phyloP scores from a whole-genome alignment of 2,329 filamentous ascomycete genomes.

The Cladosporium sphaerospermum region DNA sequence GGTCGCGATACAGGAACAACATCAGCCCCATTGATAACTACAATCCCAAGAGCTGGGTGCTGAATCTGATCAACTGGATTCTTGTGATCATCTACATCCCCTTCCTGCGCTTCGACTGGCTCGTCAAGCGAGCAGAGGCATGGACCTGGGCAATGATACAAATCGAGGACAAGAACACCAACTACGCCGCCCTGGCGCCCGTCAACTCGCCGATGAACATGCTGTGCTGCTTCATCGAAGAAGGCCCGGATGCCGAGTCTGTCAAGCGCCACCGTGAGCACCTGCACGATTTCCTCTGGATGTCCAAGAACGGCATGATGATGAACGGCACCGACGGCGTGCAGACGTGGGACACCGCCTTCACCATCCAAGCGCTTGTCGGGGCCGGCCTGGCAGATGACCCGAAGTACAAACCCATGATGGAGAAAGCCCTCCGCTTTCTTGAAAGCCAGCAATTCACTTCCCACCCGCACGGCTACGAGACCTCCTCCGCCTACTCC shows the following conservation, averaged over 20 bases:
- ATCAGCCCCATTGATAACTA: conserved; percentile 81
- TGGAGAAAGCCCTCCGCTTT: conserved; percentile 74
- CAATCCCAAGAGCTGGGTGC: conserved; percentile 79
- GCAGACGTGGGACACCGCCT: conserved; percentile 93
- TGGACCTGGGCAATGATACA: conserved; percentile 79
- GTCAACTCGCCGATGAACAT: conserved; percentile 89
- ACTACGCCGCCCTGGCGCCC: conserved; percentile 77
- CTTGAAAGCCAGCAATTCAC: conserved; percentile 87
- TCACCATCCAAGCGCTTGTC: conserved; percentile 74
- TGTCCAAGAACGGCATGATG: conserved; percentile 87
- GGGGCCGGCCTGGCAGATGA: conserved; percentile 74
- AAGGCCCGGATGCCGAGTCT: conserved; percentile 67
- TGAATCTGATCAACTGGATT: conserved; percentile 72
- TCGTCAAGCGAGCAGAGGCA: conserved; percentile 68
- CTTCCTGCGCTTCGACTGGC: conserved; percentile 59
- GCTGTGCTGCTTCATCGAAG: conserved; percentile 75
- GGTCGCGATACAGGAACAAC: conserved; percentile 70
- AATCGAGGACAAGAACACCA: conserved; percentile 89
- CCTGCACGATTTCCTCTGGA: conserved; percentile 81
- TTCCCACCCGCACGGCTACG: conserved; percentile 71
- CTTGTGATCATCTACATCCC: conserved; percentile 76
- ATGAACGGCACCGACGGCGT: conserved; percentile 97
- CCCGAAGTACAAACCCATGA: conserved; percentile 72
- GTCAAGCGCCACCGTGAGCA: conserved; percentile 74
- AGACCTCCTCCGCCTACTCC: conserved; percentile 48